A percentile compares a stretch with the other conserved stretches of the same genome.
Evolutionary conservation across 805 yeast genomes (phyloP).

Genomic region (Kazachstania kunashirensis): DNA sequence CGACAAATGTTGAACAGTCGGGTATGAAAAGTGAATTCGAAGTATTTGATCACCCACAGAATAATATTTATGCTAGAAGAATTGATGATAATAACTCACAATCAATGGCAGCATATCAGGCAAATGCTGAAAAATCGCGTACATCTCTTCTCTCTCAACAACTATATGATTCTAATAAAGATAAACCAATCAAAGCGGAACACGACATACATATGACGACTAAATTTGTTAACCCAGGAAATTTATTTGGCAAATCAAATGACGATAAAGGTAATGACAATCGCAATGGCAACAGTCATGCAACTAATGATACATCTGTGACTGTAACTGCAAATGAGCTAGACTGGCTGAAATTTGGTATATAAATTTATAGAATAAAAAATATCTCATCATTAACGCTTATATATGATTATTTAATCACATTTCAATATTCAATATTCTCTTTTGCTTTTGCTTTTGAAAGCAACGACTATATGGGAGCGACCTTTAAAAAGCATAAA

Average conservation of each 20-base stretch:
- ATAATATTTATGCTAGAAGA: too few relatives aligned
- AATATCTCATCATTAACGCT: too few relatives aligned
- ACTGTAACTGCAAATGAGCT: slow-evolving; percentile 18
- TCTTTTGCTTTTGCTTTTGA: too few relatives aligned
- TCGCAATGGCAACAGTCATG: slow-evolving; percentile 4
- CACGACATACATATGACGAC: neutral
- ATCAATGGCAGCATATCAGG: neutral
- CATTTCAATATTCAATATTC: too few relatives aligned
- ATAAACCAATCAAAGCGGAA: neutral
- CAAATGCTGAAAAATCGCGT: slow-evolving; percentile 13
- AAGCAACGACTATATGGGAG: neutral
- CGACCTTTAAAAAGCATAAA: neutral
- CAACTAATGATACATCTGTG: slow-evolving; percentile 1
- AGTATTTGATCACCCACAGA: neutral
- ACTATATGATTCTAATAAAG: slow-evolving; percentile 17
- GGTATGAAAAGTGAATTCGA: neutral
- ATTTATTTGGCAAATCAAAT: neutral
- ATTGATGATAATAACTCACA: neutral
- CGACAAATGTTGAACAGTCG: too few relatives aligned
- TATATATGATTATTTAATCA: too few relatives aligned
- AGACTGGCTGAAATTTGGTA: slow-evolving; percentile 31
- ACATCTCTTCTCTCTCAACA: slow-evolving; percentile 30
- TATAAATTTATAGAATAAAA: slow-evolving; percentile 9
- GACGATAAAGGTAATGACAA: neutral
- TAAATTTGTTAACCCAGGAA: neutral